phyloP scores from a whole-genome alignment of 1,284 basidiomycete genomes.

The Ustilago crameri region DNA sequence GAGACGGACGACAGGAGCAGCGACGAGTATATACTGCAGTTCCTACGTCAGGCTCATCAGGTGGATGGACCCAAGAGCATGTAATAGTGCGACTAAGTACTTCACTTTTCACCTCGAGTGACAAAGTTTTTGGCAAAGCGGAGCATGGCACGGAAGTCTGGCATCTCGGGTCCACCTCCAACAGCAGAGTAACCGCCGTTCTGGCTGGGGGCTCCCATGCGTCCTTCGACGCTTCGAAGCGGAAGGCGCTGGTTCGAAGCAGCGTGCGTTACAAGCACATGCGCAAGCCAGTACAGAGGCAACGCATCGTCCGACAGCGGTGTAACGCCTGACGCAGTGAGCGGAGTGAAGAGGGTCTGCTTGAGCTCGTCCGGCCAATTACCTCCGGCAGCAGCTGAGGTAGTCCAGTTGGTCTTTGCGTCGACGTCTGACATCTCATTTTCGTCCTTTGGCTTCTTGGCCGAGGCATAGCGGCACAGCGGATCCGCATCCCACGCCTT shows the following conservation, averaged over 20 bases:
- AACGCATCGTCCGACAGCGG: constrained; percentile 59
- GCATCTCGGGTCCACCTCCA: constrained; percentile 37
- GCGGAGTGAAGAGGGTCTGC: constrained; percentile 47
- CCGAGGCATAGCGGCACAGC: constrained; percentile 51
- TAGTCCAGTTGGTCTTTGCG: constrained; percentile 4
- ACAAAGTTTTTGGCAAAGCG: constrained; percentile 59
- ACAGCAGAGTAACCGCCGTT: constrained; percentile 30
- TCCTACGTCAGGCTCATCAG: background rate
- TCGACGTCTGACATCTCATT: constrained; percentile 15
- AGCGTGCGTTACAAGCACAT: constrained; percentile 59
- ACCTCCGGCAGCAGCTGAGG: constrained; percentile 8
- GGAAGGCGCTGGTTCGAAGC: constrained; percentile 43
- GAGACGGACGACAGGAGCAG: background rate
- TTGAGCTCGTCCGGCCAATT: constrained; percentile 30
- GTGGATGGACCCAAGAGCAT: too few species aligned
- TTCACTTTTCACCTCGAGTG: constrained; percentile 43
- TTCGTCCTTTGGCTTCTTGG: constrained; percentile 11
- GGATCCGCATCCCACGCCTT: constrained; percentile 56
- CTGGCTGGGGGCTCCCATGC: constrained; percentile 18
- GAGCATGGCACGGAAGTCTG: constrained; percentile 56
- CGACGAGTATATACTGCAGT: background rate
- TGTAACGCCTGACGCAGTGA: constrained; percentile 59
- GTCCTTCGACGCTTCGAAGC: constrained; percentile 30
- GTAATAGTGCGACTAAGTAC: background rate
- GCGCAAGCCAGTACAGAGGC: constrained; percentile 59